Base-by-base conservation (phyloP, 148 eudicot species). In the Vaccinium corymbosum region DNA sequence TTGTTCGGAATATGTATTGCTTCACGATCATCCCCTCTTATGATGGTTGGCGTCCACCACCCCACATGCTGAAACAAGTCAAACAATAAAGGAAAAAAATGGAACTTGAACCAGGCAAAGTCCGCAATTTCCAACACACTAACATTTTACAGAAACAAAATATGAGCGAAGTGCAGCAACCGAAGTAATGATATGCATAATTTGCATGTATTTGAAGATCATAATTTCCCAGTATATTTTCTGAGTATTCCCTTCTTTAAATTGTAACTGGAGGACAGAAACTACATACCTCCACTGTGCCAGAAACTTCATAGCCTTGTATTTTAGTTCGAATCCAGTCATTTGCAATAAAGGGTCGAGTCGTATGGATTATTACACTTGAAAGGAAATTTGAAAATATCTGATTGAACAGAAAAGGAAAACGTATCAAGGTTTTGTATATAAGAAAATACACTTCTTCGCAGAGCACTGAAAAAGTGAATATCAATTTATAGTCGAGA, bases 21-120 rank as follows among this genome's bases (percentile, higher is more conserved):
- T 89, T 94, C 98, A 83, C 98, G 95, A 86, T 94, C 98, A 86
- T 94, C 98, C 56, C 96, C 98, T 87, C 98, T 90, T 85, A 94
- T 91, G 81, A 94, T 84, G 78, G 98, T 94, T 38, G 98, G 96
- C 17, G 96, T 92, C 98, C 96, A 94, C 98, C 98, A 94, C 11
- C 98, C 98, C 62, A 94, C 92, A 84, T 89, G 95, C 98, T 94
- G 87, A 82, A 83, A 73, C 57, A 29, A 3, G 25, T 72, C 27
- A 75, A 72, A n/a, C 8, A 73, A 29, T 2, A 76, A 57, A 82
- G 3, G 38, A 38, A 85, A 48, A 77, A 85, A 59, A 1, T 4
- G 7, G 46, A 32, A 22, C 15, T 66, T 0, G 27, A 77, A 49
- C 53, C 46, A 61, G 51, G 35, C 16, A 77, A 17, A 38, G 48